A percentile compares a stretch with the other conserved stretches of the same genome.
phyloP scores from a whole-genome alignment of 352 stramenopile species.

The Pythium diclinum region DNA sequence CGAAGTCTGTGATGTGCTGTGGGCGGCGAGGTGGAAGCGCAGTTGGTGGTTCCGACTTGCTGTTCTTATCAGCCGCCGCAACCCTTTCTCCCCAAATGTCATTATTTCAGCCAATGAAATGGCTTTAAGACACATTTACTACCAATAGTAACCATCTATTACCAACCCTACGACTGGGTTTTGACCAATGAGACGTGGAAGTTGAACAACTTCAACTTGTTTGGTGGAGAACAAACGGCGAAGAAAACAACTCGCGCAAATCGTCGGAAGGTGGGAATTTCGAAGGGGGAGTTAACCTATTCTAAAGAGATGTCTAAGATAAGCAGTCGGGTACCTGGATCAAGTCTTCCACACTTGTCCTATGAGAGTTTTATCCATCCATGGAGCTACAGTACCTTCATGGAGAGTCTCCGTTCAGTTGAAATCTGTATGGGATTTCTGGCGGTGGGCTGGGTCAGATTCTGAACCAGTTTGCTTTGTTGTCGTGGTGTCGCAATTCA shows the following conservation, averaged over 20 bases:
- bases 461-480: conserved; percentile 4
- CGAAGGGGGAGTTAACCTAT: neutral
- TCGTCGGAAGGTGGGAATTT: neutral
- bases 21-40: neutral
- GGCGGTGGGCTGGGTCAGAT: conserved; percentile 3
- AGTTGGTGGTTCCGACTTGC: conserved; percentile 31
- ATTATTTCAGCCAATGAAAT: conserved; percentile 33
- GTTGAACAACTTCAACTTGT: conserved; percentile 42
- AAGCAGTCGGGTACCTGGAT: no score
- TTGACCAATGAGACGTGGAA: conserved; percentile 25
- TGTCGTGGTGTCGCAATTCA: conserved; percentile 19
- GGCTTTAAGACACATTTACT: conserved; percentile 20
- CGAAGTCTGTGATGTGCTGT: neutral
- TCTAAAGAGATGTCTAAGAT: neutral
- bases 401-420: neutral
- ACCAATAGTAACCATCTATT: neutral
- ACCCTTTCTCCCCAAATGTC: conserved; percentile 6
- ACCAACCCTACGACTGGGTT: conserved; percentile 1
- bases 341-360: no score
- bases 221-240: conserved; percentile 18
- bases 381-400: neutral
- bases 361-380: no score
- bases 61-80: conserved; percentile 26
- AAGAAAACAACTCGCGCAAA: neutral
- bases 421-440: neutral